Evolutionary conservation across 2,329 filamentous ascomycete species (phyloP).

Genomic region (Diaporthe longicolla): DNA sequence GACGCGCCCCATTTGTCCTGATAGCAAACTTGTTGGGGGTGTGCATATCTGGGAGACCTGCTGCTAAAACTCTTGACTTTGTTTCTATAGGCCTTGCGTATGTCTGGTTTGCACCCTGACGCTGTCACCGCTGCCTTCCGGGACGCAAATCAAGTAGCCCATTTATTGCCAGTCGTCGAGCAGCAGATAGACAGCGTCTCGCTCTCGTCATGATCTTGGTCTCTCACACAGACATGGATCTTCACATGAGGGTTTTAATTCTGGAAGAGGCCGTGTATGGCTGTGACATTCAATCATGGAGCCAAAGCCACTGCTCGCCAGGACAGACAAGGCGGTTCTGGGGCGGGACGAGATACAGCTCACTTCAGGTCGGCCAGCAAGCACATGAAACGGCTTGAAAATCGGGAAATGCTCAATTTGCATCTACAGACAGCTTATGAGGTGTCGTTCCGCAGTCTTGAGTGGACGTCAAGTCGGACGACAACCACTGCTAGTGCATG

Average conservation of each 20-base stretch:
- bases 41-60: neutral
- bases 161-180: slow-evolving; percentile 79
- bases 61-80: slow-evolving; percentile 43
- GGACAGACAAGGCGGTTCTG: neutral
- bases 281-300: no score
- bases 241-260: neutral
- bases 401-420: no score
- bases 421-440: neutral
- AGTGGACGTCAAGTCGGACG: neutral
- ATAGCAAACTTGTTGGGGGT: no score
- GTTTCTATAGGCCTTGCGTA: slow-evolving; percentile 60
- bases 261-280: neutral
- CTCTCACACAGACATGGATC: neutral
- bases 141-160: slow-evolving; percentile 82
- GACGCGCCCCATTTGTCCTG: neutral
- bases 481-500: neutral
- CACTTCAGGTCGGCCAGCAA: neutral
- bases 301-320: neutral
- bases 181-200: slow-evolving; percentile 69
- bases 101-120: slow-evolving; percentile 70
- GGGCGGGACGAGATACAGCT: no score
- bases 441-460: neutral
- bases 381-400: neutral
- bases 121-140: slow-evolving; percentile 83
- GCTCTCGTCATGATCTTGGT: slow-evolving; percentile 39